Conservation (phyloP, 2,329 filamentous ascomycete species). For the Verruconis gallopava region DNA sequence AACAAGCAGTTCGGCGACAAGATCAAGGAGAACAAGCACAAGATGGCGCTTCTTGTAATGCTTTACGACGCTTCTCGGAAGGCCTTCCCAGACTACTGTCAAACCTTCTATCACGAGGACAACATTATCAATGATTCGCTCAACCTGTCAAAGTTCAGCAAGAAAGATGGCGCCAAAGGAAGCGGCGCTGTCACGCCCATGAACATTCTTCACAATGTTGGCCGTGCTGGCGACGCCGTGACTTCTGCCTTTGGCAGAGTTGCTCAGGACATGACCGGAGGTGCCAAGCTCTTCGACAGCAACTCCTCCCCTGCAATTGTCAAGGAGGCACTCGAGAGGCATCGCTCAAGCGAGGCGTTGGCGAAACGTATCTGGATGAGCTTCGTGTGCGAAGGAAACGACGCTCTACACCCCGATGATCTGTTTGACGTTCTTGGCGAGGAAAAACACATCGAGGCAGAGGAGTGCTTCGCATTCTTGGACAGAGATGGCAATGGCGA, state of each 20-base stretch:
- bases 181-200: constrained; percentile 61
- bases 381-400: constrained; percentile 80
- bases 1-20: constrained; percentile 66
- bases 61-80: constrained; percentile 83
- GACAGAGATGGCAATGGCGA: constrained; percentile 88
- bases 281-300: constrained; percentile 83
- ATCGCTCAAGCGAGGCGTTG: constrained; percentile 73
- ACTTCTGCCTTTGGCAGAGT: constrained; percentile 88
- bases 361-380: constrained; percentile 97
- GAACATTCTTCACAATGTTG: constrained; percentile 55
- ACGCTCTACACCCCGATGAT: constrained; percentile 68
- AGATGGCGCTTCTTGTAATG: constrained; percentile 66
- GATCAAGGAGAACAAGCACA: constrained; percentile 84
- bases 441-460: constrained; percentile 61
- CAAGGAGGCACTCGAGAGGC: constrained; percentile 76
- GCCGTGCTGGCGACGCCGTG: constrained; percentile 80
- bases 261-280: constrained; percentile 81
- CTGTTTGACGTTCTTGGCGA: constrained; percentile 76
- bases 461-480: constrained; percentile 69
- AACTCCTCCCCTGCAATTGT: constrained; percentile 84
- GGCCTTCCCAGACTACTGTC: constrained; percentile 83
- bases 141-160: constrained; percentile 49
- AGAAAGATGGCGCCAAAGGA: constrained; percentile 35
- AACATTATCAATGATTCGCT: constrained; percentile 70
- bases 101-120: constrained; percentile 55